Evolutionary conservation across 1,284 basidiomycete genomes (phyloP), one percentile per base, ranked within the genome.

Genomic region (Irpex sp.): DNA sequence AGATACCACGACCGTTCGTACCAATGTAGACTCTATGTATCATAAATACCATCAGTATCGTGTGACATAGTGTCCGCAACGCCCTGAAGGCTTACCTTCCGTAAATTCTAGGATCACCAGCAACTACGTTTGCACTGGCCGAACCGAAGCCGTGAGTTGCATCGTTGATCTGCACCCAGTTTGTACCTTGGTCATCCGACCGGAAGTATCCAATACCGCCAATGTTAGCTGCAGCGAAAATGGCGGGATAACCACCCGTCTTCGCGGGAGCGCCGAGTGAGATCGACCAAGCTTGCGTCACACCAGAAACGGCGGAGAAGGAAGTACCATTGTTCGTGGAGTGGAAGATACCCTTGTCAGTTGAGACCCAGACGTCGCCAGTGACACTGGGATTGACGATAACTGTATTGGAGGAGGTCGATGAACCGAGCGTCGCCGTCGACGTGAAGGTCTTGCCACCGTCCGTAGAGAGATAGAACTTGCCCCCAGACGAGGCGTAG

Each of bases 101-200:
- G 67, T 85, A 85, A 31, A 81, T 77, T 59, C 82, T 77, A 7
- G 79, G 79, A 67, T 88, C 86, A 15, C 79, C 86, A 11, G 84
- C 77, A 11, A 88, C 65, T 40, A 77, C 73, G 67, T 84, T 85
- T 21, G 81, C 71, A 55, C 74, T 70, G 15, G 77, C 81, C 21
- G 80, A 78, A 34, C 82, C 86, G 66, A 89, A 88, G 15, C 86
- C 85, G 71, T 87, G 84, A 3, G 78, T 72, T 36, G 79, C 82
- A 67, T 88, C 86, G 70, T 86, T 85, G 62, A 88, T 85, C 73
- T 83, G 78, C 3, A 85, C 79, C 86, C 86, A 88, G 68, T 79
- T 85, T 7, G 76, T 77, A 56, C 86, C 86, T 34, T 74, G 72
- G 68, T 89, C 82, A 68, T 88, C 85, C 2, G 83, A 84, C 61